Evolutionary conservation across 176 grass and related monocot genomes (phyloP), one percentile per base, ranked within the genome.

Genomic region (Tillandsia leiboldiana): DNA sequence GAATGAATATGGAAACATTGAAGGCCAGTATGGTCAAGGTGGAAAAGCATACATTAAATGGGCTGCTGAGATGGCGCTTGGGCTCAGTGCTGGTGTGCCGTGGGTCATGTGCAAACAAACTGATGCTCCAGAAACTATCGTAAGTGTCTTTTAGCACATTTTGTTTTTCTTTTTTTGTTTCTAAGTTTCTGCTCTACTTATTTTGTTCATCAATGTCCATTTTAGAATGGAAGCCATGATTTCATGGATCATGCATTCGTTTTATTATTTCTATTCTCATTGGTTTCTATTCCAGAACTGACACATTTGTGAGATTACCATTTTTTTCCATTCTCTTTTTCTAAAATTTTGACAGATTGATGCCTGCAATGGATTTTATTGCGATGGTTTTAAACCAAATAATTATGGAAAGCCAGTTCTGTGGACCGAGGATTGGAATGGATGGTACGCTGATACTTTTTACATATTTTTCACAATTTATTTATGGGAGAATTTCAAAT

Each of bases 361-460:
- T 80, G 67, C 93, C 11, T 97, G 93, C 83, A 97, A 97, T 87
- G 93, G 80, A 72, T 97, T 87, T 74, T 97, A 97, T 78, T 97
- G 93, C 9, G 89, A 92, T 73, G 89, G 86, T 66, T 92, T 97
- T 72, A 74, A 87, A 75, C 93, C 93, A 50, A 97, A 97, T 72
- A 83, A 81, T 78, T 75, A 92, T 51, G 75, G 54, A 63, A 97
- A 87, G 68, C 89, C 93, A 59, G 83, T 64, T 26, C 70, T 97
- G 63, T 97, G 88, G 89, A 97, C 93, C 26, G 93, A 97, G 83
- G 86, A 92, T 71, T 97, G 93, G 93, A 85, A 89, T 79, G 93
- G 93, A 83, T 97, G 93, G 93, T 97, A 92, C 47, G 65, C 63
- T 33, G 14, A 71, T 78, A 20, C 73, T 53, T 75, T 53, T 75